Conservation (phyloP, 2,329 filamentous ascomycete genomes). For the Ilyonectria mors-panacis region DNA sequence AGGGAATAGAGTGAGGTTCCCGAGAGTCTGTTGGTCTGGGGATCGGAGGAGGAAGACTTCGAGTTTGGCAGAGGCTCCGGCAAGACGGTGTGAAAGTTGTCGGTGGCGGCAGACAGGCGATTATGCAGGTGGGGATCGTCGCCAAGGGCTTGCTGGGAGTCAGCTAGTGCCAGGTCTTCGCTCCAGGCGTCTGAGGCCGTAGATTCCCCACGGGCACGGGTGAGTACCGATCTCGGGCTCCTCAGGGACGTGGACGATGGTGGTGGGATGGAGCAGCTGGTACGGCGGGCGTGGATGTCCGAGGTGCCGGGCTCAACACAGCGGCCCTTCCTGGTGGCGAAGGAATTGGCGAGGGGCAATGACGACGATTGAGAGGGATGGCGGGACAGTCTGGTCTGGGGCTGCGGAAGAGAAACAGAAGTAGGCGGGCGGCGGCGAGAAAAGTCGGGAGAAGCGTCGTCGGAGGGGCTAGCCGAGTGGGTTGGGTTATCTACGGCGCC, state of each 20-base stretch:
- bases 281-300: constrained; percentile 69
- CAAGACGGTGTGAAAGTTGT: constrained; percentile 52
- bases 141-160: constrained; percentile 62
- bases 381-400: constrained; percentile 38
- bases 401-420: constrained; percentile 14
- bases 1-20: constrained; percentile 81
- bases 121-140: constrained; percentile 65
- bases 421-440: constrained; percentile 38
- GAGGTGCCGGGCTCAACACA: constrained; percentile 73
- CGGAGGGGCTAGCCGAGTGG: constrained; percentile 45
- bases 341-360: constrained; percentile 54
- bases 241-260: constrained; percentile 60
- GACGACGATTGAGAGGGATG: constrained; percentile 56
- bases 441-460: constrained; percentile 48
- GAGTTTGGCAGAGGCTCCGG: constrained; percentile 65
- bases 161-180: constrained; percentile 54
- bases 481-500: constrained; percentile 42
- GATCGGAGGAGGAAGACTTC: constrained; percentile 65
- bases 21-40: constrained; percentile 76
- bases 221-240: constrained; percentile 58
- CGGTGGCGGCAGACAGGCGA: constrained; percentile 50
- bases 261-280: constrained; percentile 74
- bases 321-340: constrained; percentile 67
- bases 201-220: constrained; percentile 61
- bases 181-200: constrained; percentile 58